A percentile compares a stretch with the other conserved stretches of the same genome.
phyloP scores from a whole-genome alignment of 1,284 basidiomycete genomes.

The Ustilago lituana region DNA sequence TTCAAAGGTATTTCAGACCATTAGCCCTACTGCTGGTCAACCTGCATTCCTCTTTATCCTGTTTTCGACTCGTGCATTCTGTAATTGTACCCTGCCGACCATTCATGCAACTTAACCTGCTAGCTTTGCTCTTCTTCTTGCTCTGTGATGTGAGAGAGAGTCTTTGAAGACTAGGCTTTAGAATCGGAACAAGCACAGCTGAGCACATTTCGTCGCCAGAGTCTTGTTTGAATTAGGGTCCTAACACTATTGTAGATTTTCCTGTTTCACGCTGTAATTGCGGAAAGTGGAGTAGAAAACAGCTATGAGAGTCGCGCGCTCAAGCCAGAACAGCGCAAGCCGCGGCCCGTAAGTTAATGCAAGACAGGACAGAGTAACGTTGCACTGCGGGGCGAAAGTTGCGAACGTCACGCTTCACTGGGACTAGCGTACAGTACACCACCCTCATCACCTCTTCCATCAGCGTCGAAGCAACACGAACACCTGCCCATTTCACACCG shows the following conservation, averaged over 20 bases:
- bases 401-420: neutral
- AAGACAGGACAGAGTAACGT: neutral
- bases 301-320: conserved; percentile 13
- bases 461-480: too few species aligned
- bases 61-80: conserved; percentile 1
- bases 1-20: neutral
- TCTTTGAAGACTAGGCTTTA: too few species aligned
- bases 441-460: neutral
- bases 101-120: too few species aligned
- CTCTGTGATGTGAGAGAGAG: neutral
- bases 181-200: too few species aligned
- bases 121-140: neutral
- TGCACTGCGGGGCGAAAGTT: neutral
- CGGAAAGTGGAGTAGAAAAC: conserved; percentile 7
- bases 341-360: neutral
- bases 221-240: neutral
- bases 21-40: neutral
- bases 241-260: neutral
- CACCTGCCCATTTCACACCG: too few species aligned
- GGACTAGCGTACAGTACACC: too few species aligned
- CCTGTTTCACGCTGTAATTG: conserved; percentile 21
- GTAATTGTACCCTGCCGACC: conserved; percentile 29
- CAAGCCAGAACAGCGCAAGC: conserved; percentile 5
- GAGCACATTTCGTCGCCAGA: too few species aligned
- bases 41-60: neutral